Evolutionary conservation across 2,329 filamentous ascomycete genomes (phyloP).

Genomic region (Neoscytalidium dimidiatum): DNA sequence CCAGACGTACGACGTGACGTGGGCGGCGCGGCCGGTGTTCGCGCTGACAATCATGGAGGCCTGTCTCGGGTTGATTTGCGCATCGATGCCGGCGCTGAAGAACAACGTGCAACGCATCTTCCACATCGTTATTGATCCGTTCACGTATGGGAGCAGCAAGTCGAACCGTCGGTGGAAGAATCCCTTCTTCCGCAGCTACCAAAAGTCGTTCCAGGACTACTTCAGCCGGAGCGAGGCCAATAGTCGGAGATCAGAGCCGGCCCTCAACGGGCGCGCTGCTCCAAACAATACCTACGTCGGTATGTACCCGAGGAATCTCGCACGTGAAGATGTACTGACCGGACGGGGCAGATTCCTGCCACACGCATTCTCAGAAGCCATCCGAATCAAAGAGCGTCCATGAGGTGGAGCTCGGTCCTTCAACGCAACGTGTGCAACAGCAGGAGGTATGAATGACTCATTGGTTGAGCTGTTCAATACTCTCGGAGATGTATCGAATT

Average conservation of each 20-base stretch:
- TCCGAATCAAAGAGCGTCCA: neutral
- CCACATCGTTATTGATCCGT: neutral
- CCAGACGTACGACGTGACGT: slow-evolving; percentile 43
- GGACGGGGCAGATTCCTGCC: neutral
- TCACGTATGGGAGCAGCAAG: neutral
- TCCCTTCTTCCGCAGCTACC: neutral
- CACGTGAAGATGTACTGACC: slow-evolving; percentile 20
- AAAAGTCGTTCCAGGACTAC: neutral
- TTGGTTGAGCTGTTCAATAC: too few relatives aligned
- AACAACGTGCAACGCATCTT: slow-evolving; percentile 32
- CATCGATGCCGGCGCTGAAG: slow-evolving; percentile 46
- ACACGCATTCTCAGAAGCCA: neutral
- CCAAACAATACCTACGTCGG: neutral
- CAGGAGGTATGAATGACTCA: neutral
- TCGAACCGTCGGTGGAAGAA: neutral
- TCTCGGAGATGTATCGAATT: too few relatives aligned
- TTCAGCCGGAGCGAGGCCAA: neutral
- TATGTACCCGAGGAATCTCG: slow-evolving; percentile 42
- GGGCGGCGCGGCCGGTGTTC: slow-evolving; percentile 41
- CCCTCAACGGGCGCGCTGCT: neutral
- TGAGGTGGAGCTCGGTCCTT: neutral
- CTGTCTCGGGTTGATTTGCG: slow-evolving; percentile 44
- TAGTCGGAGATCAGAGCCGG: neutral
- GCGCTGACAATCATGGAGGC: slow-evolving; percentile 45
- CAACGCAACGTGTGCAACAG: neutral